Evolutionary conservation across 495 filamentous ascomycete species (phyloP).

Genomic region (Filosporella fistucella): DNA sequence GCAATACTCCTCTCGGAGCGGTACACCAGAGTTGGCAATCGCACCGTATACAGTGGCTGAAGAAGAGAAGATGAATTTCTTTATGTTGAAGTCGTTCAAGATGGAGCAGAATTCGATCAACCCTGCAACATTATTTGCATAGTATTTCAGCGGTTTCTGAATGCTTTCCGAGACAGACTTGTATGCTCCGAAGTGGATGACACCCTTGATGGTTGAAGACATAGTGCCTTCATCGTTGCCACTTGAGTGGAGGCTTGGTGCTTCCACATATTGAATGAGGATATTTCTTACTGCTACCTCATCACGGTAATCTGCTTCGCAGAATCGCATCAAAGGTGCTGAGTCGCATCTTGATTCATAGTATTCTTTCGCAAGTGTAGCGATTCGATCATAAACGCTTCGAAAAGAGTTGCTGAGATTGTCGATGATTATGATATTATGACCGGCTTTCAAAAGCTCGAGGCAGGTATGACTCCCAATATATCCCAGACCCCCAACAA

Average conservation of each 20-base stretch:
- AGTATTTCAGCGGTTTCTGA: slow-evolving; percentile 52
- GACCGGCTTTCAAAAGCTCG: slow-evolving; percentile 55
- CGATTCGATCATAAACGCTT: slow-evolving; percentile 48
- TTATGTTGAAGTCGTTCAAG: slow-evolving; percentile 54
- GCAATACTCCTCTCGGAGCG: slow-evolving; percentile 54
- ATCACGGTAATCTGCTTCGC: slow-evolving; percentile 54
- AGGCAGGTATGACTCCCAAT: slow-evolving; percentile 62
- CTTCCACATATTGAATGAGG: neutral
- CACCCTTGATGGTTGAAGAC: slow-evolving; percentile 40
- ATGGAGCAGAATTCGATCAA: slow-evolving; percentile 53
- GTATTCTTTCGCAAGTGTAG: slow-evolving; percentile 41
- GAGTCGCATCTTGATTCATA: slow-evolving; percentile 30
- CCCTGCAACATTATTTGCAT: slow-evolving; percentile 61
- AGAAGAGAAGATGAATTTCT: slow-evolving; percentile 58
- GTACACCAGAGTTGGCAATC: slow-evolving; percentile 44
- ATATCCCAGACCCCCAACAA: slow-evolving; percentile 63
- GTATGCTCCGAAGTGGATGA: slow-evolving; percentile 62
- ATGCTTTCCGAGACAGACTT: slow-evolving; percentile 40
- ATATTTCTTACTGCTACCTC: slow-evolving; percentile 29
- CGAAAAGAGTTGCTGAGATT: slow-evolving; percentile 57
- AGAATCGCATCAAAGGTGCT: slow-evolving; percentile 48
- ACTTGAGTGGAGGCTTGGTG: neutral
- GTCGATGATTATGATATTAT: slow-evolving; percentile 63
- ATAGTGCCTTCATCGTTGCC: neutral
- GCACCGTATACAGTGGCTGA: slow-evolving; percentile 62